Percentiles rank a stretch among this genome's conserved stretches.
phyloP scores from a whole-genome alignment of 768 basidiomycete genomes.

The Mycena chlorophos region DNA sequence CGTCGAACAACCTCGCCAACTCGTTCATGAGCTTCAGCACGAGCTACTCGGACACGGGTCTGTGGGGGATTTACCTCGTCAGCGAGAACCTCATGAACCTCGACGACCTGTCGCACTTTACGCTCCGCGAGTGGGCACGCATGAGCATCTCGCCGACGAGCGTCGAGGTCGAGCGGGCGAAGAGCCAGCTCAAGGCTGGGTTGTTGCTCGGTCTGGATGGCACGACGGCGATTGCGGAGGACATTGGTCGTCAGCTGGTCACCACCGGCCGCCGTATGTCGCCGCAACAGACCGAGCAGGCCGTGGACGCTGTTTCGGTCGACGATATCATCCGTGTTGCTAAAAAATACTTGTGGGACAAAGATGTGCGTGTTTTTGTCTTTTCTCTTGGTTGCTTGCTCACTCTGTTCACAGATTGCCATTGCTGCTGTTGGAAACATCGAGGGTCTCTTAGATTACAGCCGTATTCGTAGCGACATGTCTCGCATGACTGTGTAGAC shows the following conservation, averaged over 20 bases:
- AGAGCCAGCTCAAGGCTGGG: constrained; percentile 96
- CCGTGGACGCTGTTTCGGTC: constrained; percentile 83
- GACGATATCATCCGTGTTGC: constrained; percentile 94
- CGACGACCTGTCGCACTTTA: constrained; percentile 93
- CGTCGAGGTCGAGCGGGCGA: constrained; percentile 93
- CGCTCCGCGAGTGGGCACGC: constrained; percentile 91
- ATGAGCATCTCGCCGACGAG: constrained; percentile 86
- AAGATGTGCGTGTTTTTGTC: constrained; percentile 62
- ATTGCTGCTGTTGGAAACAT: constrained; percentile 87
- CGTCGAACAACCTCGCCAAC: constrained; percentile 94
- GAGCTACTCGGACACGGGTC: constrained; percentile 96
- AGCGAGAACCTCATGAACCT: constrained; percentile 93
- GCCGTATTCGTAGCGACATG: constrained; percentile 44
- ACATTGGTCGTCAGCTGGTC: constrained; percentile 96
- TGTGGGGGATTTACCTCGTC: constrained; percentile 98
- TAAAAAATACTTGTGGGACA: constrained; percentile 96
- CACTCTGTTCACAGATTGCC: constrained; percentile 55
- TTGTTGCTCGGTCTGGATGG: constrained; percentile 90
- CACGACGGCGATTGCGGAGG: constrained; percentile 95
- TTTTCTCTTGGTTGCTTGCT: constrained; percentile 5
- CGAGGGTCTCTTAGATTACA: constrained; percentile 94
- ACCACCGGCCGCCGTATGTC: constrained; percentile 89
- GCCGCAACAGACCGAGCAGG: constrained; percentile 90
- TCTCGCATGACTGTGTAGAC: not conserved
- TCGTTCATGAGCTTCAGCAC: constrained; percentile 99